Evolutionary conservation across 176 grass and related monocot genomes (phyloP).

Genomic region (Juncus inflexus): DNA sequence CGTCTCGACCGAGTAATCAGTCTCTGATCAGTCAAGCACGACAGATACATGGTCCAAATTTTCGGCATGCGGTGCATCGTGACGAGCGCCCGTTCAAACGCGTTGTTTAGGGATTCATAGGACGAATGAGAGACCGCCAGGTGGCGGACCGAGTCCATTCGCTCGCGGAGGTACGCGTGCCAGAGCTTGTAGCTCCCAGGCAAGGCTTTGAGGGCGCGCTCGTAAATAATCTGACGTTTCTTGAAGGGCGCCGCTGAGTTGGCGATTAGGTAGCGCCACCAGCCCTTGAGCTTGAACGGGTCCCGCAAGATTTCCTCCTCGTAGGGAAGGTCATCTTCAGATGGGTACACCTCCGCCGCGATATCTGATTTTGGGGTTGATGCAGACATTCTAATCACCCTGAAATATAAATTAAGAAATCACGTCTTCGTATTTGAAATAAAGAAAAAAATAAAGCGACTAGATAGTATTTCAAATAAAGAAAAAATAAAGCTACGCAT

Average conservation of each 20-base stretch:
- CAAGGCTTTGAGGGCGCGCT: conserved; percentile 53
- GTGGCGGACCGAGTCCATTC: conserved; percentile 33
- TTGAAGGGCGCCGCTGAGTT: conserved; percentile 27
- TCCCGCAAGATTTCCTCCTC: conserved; percentile 62
- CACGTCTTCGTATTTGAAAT: no score
- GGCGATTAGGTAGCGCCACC: conserved; percentile 58
- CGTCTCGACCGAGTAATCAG: conserved; percentile 45
- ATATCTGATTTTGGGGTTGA: no score
- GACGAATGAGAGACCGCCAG: conserved; percentile 29
- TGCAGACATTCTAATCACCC: no score
- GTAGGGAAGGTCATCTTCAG: conserved; percentile 35
- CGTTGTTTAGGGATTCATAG: conserved; percentile 33
- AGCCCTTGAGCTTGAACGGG: conserved; percentile 41
- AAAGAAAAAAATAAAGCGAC: no score
- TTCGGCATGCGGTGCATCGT: conserved; percentile 72
- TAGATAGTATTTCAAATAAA: no score
- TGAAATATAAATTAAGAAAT: no score
- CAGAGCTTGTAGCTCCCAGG: conserved; percentile 74
- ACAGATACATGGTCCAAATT: conserved; percentile 57
- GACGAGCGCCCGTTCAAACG: conserved; percentile 59
- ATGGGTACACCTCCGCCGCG: no score
- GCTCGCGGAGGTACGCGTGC: conserved; percentile 68
- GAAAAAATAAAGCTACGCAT: no score
- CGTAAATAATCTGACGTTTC: conserved; percentile 47
- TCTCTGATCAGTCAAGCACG: conserved; percentile 44